Percentiles rank a stretch among this genome's conserved stretches.
Evolutionary conservation across 345 rosid genomes (phyloP).

Genomic region (Clarkia xantiana): DNA sequence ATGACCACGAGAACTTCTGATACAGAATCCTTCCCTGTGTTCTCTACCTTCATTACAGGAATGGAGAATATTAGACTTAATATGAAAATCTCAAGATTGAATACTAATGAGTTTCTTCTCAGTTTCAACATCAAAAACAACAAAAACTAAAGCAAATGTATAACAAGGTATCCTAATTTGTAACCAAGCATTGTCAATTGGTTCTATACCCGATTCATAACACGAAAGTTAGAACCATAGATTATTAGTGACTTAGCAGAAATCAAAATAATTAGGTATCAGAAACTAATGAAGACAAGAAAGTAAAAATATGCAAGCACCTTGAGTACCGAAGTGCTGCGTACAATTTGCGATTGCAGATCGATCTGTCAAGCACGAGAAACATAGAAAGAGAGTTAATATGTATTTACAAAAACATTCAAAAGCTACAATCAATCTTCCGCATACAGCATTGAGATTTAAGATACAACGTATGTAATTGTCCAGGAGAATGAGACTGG

Average conservation of each 20-base stretch:
- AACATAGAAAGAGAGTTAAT: neutral
- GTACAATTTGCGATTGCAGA: conserved; percentile 68
- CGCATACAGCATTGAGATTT: too few species aligned
- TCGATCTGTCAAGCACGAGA: conserved; percentile 46
- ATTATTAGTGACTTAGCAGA: neutral
- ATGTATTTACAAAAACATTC: neutral
- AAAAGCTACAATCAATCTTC: too few species aligned
- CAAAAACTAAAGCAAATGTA: too few species aligned
- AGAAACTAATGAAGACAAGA: neutral
- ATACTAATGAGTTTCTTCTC: too few species aligned
- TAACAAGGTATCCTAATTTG: too few species aligned
- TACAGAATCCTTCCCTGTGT: conserved; percentile 46
- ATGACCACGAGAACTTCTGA: conserved; percentile 58
- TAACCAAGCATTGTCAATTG: too few species aligned
- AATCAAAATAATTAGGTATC: neutral
- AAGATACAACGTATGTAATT: too few species aligned
- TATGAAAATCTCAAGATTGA: too few species aligned
- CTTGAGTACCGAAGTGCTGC: conserved; percentile 57
- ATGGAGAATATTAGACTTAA: neutral
- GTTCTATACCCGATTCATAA: too few species aligned
- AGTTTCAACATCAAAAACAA: too few species aligned
- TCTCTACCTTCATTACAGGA: conserved; percentile 38
- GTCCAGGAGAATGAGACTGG: too few species aligned
- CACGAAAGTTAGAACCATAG: too few species aligned
- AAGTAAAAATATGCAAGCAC: conserved; percentile 15